Percentiles rank a stretch among this genome's conserved stretches.
phyloP scores from a whole-genome alignment of 2,329 filamentous ascomycete genomes.

The Septoria petroselini region DNA sequence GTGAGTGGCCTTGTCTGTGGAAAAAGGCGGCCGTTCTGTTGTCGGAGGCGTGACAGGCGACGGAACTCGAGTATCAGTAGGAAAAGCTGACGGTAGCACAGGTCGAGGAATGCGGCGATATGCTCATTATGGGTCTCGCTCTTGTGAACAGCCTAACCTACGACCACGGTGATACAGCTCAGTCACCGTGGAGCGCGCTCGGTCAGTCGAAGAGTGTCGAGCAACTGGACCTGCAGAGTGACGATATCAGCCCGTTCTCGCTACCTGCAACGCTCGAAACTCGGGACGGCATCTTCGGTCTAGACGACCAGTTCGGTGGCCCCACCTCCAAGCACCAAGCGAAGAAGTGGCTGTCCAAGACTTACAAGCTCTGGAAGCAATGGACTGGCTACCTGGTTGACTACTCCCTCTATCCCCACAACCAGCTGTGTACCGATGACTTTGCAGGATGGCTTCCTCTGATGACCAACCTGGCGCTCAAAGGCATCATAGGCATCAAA shows the following conservation, averaged over 20 bases:
- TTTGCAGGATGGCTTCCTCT: constrained; percentile 75
- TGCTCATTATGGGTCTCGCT: constrained; percentile 64
- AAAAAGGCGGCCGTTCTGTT: background rate
- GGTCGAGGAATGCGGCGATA: constrained; percentile 73
- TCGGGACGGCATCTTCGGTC: constrained; percentile 52
- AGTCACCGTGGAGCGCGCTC: constrained; percentile 58
- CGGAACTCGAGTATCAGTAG: no score
- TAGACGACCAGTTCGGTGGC: constrained; percentile 61
- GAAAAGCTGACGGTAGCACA: background rate
- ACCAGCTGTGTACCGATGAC: constrained; percentile 79
- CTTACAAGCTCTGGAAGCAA: constrained; percentile 70
- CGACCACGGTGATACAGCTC: constrained; percentile 52
- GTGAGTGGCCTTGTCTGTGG: constrained; percentile 24
- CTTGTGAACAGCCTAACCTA: constrained; percentile 72
- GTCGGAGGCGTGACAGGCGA: no score
- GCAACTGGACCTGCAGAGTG: constrained; percentile 24
- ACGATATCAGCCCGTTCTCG: constrained; percentile 50
- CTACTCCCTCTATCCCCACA: constrained; percentile 68
- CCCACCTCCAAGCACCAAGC: constrained; percentile 56
- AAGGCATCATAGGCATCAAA: constrained; percentile 78
- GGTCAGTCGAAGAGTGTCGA: constrained; percentile 32
- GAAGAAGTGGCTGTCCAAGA: constrained; percentile 62
- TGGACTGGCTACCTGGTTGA: constrained; percentile 79
- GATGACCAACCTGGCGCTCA: constrained; percentile 78
- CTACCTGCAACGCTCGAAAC: constrained; percentile 44